phyloP scores from a whole-genome alignment of 805 yeast species.

The Starmerella ratchasimensis region DNA sequence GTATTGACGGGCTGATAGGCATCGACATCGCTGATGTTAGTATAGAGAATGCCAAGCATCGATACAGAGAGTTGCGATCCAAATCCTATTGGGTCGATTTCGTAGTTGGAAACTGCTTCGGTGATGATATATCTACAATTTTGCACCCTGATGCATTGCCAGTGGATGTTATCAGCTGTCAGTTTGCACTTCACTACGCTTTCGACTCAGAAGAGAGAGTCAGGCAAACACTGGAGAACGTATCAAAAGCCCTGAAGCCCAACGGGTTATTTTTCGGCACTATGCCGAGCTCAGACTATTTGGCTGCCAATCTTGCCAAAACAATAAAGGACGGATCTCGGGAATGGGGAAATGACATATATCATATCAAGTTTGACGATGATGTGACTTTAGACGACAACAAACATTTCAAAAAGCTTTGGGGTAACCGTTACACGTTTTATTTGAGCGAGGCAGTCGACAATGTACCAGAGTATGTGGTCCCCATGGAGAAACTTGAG shows the following conservation, averaged over 20 bases:
- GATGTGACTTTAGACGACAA: slow-evolving; percentile 31
- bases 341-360: slow-evolving; percentile 75
- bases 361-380: slow-evolving; percentile 66
- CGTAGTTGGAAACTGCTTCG: slow-evolving; percentile 87
- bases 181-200: slow-evolving; percentile 90
- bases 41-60: slow-evolving; percentile 63
- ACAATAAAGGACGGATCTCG: slow-evolving; percentile 32
- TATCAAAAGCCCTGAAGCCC: slow-evolving; percentile 54
- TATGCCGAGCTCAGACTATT: slow-evolving; percentile 69
- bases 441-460: slow-evolving; percentile 86
- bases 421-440: slow-evolving; percentile 73
- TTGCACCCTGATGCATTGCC: slow-evolving; percentile 66
- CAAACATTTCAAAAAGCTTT: slow-evolving; percentile 30
- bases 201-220: slow-evolving; percentile 76
- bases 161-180: slow-evolving; percentile 78
- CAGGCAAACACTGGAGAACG: slow-evolving; percentile 55
- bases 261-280: slow-evolving; percentile 93
- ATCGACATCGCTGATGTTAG: slow-evolving; percentile 85
- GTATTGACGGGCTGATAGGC: slow-evolving; percentile 68
- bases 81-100: slow-evolving; percentile 62
- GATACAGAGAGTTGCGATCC: slow-evolving; percentile 46
- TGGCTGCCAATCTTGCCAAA: slow-evolving; percentile 37
- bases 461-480: slow-evolving; percentile 91
- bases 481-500: slow-evolving; percentile 80
- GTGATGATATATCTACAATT: slow-evolving; percentile 50